Percentiles rank a stretch among this genome's conserved stretches.
Evolutionary conservation across 495 filamentous ascomycete species (phyloP).

Genomic region (Opeltia flavorubescens): DNA sequence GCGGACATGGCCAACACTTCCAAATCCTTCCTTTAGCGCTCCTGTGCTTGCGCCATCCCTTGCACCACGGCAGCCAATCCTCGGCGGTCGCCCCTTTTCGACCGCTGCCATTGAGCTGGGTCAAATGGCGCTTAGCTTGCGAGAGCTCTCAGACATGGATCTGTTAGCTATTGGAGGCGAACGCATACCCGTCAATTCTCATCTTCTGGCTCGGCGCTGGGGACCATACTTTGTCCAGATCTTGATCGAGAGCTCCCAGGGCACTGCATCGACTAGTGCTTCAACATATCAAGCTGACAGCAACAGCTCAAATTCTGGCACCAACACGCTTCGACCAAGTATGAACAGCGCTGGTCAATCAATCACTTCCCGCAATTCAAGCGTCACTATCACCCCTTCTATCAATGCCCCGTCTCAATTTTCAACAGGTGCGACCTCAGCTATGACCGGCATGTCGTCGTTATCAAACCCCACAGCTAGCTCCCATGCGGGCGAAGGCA

Average conservation of each 20-base stretch:
- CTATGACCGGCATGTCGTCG: constrained; percentile 5
- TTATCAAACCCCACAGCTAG: constrained; percentile 26
- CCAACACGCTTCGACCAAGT: constrained; percentile 36
- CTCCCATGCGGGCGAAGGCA: constrained; percentile 27
- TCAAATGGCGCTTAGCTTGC: constrained; percentile 57
- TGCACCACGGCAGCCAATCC: constrained; percentile 44
- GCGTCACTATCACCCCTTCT: constrained; percentile 69
- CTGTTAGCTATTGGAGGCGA: constrained; percentile 81
- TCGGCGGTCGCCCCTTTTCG: constrained; percentile 54
- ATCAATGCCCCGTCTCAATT: constrained; percentile 33
- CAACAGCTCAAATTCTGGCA: constrained; percentile 24
- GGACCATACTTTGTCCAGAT: constrained; percentile 90
- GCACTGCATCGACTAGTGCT: constrained; percentile 24
- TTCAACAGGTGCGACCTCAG: constrained; percentile 13
- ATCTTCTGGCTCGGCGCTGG: constrained; percentile 76
- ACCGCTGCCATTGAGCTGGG: constrained; percentile 72
- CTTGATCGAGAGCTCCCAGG: constrained; percentile 48
- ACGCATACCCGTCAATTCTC: constrained; percentile 83
- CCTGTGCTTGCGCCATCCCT: constrained; percentile 45
- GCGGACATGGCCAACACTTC: constrained; percentile 58
- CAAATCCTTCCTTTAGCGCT: constrained; percentile 66
- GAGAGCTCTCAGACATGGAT: constrained; percentile 94
- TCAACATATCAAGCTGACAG: constrained; percentile 10
- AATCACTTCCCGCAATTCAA: constrained; percentile 54
- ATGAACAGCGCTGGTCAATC: constrained; percentile 11